Evolutionary conservation across 1,139 yeast species (phyloP).

Genomic region (Candida smagusa): DNA sequence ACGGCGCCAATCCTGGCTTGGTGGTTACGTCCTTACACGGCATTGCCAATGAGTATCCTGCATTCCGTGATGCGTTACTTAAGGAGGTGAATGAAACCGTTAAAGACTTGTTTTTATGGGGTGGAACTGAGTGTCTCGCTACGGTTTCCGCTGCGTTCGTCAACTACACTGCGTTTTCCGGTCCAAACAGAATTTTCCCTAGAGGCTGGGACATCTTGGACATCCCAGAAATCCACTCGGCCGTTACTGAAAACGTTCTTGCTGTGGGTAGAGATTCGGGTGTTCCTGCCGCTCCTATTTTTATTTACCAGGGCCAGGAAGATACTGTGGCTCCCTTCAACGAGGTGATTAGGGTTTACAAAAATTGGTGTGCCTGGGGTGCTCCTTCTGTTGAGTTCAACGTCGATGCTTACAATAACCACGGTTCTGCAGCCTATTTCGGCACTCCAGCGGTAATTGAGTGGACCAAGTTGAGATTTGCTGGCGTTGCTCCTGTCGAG

Average conservation of each 20-base stretch:
- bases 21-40: slow-evolving; percentile 23
- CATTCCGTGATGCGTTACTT: background rate
- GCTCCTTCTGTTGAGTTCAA: slow-evolving; percentile 7
- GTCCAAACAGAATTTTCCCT: slow-evolving; percentile 12
- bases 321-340: slow-evolving; percentile 29
- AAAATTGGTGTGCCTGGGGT: slow-evolving; percentile 31
- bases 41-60: slow-evolving; percentile 25
- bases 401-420: slow-evolving; percentile 9
- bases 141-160: slow-evolving; percentile 9
- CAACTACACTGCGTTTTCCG: slow-evolving; percentile 14
- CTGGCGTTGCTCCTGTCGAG: slow-evolving; percentile 19
- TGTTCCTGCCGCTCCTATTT: slow-evolving; percentile 31
- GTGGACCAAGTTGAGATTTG: slow-evolving; percentile 13
- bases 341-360: slow-evolving; percentile 22
- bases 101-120: background rate
- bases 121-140: slow-evolving; percentile 6
- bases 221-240: slow-evolving; percentile 10
- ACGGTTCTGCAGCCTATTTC: slow-evolving; percentile 11
- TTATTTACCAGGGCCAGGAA: slow-evolving; percentile 30
- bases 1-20: slow-evolving; percentile 25
- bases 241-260: slow-evolving; percentile 17
- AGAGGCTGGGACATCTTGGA: slow-evolving; percentile 18
- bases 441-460: slow-evolving; percentile 15
- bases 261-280: slow-evolving; percentile 18
- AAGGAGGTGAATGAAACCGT: background rate